phyloP scores from a whole-genome alignment of 129 eudicot species.

The Pseudognaphalium luteoalbum region DNA sequence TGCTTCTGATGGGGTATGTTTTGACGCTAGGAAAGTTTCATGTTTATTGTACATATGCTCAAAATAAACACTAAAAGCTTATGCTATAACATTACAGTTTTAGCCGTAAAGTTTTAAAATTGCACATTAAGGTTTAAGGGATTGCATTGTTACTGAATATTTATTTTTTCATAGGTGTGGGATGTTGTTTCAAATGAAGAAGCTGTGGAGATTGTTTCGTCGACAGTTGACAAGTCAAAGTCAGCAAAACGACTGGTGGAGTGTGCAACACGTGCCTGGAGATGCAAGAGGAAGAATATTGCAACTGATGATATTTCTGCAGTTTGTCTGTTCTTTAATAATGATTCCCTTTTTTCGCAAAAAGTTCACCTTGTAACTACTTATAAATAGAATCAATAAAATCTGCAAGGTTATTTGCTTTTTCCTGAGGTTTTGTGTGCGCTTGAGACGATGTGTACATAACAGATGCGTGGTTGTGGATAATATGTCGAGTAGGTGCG shows the following conservation, averaged over 20 bases:
- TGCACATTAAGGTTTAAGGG: neutral
- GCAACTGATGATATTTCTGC: conserved; percentile 87
- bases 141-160: neutral
- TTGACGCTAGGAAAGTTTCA: neutral
- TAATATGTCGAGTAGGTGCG: neutral
- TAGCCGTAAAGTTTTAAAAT: neutral
- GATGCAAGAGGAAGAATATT: conserved; percentile 64
- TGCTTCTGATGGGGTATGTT: conserved; percentile 93
- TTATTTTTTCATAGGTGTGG: conserved; percentile 63
- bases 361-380: conserved; percentile 43
- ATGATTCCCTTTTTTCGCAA: conserved; percentile 24
- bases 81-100: neutral
- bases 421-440: neutral
- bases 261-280: conserved; percentile 74
- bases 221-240: conserved; percentile 59
- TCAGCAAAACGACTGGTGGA: conserved; percentile 71
- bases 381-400: conserved; percentile 9
- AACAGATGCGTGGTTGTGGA: neutral
- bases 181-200: conserved; percentile 82
- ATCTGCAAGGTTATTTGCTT: conserved; percentile 1
- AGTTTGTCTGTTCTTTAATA: conserved; percentile 69
- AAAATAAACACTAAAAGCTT: too few species aligned
- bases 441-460: neutral
- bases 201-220: conserved; percentile 70
- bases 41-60: neutral